Base-by-base conservation (phyloP, 345 rosid genomes). In the Dipteronia sinensis region DNA sequence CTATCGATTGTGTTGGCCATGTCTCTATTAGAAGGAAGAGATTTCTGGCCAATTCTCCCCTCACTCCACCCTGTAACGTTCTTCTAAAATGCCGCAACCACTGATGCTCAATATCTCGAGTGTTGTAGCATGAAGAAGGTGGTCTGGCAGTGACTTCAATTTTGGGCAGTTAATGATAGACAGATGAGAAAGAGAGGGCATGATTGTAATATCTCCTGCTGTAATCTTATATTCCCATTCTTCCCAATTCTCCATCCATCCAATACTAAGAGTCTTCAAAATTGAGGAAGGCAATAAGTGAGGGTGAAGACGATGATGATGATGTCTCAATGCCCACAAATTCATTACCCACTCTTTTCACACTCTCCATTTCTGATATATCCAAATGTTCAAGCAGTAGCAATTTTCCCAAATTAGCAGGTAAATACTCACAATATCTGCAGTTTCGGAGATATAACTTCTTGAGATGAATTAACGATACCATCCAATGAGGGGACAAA, bases 161-260 rank as follows among this genome's bases (percentile, higher is more conserved):
- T 9, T 34, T 7, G 19, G 53, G 51, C 72, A 53, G 2, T 5
- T 6, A 31, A 75, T 1, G 3, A 7, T 15, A n/a, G n/a, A n/a
- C 2, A 75, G 22, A 15, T 65, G 22, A 12, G n/a, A 47, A 51
- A 75, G 71, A 42, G 9, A 59, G 20, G 78, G 78, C 72, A 75
- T 75, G 64, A 65, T 12, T 11, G 64, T 23, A 8, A 20, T 65
- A 8, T 74, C 70, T 1, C 17, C 31, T 47, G 38, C 6, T 34
- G 38, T 47, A 46, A 27, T 65, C 40, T 2, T 20, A 29, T 4
- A 31, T 27, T 65, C 68, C 68, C 68, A 65, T 13, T 29, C 40
- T 7, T 12, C 68, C 68, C 68, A 65, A 1, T 65, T 40, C 4
- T 65, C 44, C 68, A 65, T 65, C 2, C 0, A 0, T 0, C 0